These are phyloP conservation scores for Pythium aphanidermatum DNA, from an alignment of 352 stramenopile genomes.

Conservation along the genomic window DNA sequence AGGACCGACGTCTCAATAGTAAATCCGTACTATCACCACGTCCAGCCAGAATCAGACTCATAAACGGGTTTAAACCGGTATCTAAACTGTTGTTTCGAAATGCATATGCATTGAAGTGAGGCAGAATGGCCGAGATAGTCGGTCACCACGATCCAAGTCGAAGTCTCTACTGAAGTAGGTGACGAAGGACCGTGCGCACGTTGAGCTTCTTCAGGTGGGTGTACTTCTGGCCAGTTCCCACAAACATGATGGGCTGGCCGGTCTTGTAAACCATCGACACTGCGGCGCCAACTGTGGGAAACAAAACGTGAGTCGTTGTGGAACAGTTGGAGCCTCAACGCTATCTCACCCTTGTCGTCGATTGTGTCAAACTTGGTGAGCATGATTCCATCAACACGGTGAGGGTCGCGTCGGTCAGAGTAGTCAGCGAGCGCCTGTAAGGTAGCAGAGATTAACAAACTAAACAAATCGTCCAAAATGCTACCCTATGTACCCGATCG, in stretches of 20 bases:
- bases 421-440: constrained; percentile 79
- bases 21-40: no score
- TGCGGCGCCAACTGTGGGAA: constrained; percentile 91
- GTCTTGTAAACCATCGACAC: constrained; percentile 99
- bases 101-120: no score
- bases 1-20: no score
- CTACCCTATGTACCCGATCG: constrained; percentile 60
- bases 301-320: neutral
- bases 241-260: constrained; percentile 98
- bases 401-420: constrained; percentile 76
- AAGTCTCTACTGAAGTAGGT: constrained; percentile 85
- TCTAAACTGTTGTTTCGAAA: no score
- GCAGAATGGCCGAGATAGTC: neutral
- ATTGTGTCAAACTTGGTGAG: constrained; percentile 99
- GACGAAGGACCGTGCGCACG: constrained; percentile 93
- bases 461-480: neutral
- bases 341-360: constrained; percentile 91
- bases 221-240: constrained; percentile 99
- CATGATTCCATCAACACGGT: constrained; percentile 97
- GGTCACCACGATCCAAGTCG: neutral
- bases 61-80: no score
- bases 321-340: no score
- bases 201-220: constrained; percentile 98
- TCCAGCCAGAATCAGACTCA: no score
- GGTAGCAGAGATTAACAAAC: neutral